Base-by-base conservation (phyloP, 2,329 filamentous ascomycete species). In the Tolypocladium paradoxum region DNA sequence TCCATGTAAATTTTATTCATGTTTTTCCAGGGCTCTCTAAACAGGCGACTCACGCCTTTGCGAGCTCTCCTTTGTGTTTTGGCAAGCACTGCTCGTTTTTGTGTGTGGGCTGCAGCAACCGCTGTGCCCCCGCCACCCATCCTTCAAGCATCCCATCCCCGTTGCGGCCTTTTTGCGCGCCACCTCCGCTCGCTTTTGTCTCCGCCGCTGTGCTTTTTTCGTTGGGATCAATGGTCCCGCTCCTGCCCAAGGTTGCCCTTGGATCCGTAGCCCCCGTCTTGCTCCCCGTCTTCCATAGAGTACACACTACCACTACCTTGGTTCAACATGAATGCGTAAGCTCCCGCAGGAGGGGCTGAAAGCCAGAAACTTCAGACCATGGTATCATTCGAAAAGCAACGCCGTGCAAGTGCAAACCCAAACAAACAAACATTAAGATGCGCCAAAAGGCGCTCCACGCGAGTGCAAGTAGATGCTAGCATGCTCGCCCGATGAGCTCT, bases 371-470 rank as follows among this genome's bases (percentile, higher is more conserved):
- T 51, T 60, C 54, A 58, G 57, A 60, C 60, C 61, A 61, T 66
- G 64, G 63, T 66, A 66, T 65, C 62, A 63, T 64, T 50, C 29
- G 51, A 55, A 53, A 56, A 52, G 53, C 52, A 58, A 57, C 57
- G 57, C 55, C 54, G 54, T 40, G 57, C 52, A 31, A 54, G 40
- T 55, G 46, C 20, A 50, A 59, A 59, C 53, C 52, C 61, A 52
- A 49, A 53, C 56, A n/a, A 57, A 48, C 53, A 59, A 53, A 54
- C 47, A 53, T 49, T 51, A 52, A 33, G 27, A 45, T 48, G 48
- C 52, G 56, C 54, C 58, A 53, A 53, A 54, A 46, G 47, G 33
- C 55, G 51, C 34, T 52, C 36, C 49, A 16, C 49, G 54, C 50
- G 50, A 36, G 43, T 35, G 48, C 48, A 43, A n/a, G 18, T 31